Evolutionary conservation across 768 basidiomycete species (phyloP).

Genomic region (Hydnomerulius pinastri): DNA sequence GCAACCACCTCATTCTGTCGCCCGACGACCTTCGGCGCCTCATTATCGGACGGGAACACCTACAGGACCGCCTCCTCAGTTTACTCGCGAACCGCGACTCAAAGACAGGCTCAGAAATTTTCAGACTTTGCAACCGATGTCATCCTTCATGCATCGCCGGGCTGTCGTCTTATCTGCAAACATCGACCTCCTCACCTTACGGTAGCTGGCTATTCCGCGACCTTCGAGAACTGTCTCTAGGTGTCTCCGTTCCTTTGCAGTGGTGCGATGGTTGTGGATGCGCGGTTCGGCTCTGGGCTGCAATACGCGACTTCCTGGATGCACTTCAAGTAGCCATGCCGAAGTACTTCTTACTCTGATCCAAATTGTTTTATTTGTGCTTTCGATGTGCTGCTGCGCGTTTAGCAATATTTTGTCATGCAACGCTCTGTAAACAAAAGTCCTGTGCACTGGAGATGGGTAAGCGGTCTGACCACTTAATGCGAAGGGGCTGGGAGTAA

Average conservation of each 20-base stretch:
- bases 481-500: too few relatives aligned
- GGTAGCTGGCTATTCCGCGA: slow-evolving; percentile 25
- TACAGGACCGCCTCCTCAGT: slow-evolving; percentile 24
- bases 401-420: too few relatives aligned
- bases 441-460: too few relatives aligned
- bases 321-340: slow-evolving; percentile 12
- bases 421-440: too few relatives aligned
- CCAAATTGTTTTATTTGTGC: slow-evolving; percentile 1
- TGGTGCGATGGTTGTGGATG: background rate
- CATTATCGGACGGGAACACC: slow-evolving; percentile 32
- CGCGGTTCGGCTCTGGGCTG: background rate
- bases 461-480: too few relatives aligned
- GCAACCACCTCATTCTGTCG: slow-evolving; percentile 30
- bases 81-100: slow-evolving; percentile 16
- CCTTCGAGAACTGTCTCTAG: slow-evolving; percentile 12
- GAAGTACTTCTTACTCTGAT: slow-evolving; percentile 18
- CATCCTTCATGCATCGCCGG: background rate
- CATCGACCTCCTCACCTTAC: slow-evolving; percentile 11
- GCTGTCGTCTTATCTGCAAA: slow-evolving; percentile 11
- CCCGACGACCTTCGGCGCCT: slow-evolving; percentile 31
- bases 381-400: background rate
- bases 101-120: background rate
- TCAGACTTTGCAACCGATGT: slow-evolving; percentile 4
- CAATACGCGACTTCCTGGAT: background rate
- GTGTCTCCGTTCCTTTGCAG: background rate